Base-by-base conservation (phyloP, 148 eudicot species). In the Diospyros lotus region DNA sequence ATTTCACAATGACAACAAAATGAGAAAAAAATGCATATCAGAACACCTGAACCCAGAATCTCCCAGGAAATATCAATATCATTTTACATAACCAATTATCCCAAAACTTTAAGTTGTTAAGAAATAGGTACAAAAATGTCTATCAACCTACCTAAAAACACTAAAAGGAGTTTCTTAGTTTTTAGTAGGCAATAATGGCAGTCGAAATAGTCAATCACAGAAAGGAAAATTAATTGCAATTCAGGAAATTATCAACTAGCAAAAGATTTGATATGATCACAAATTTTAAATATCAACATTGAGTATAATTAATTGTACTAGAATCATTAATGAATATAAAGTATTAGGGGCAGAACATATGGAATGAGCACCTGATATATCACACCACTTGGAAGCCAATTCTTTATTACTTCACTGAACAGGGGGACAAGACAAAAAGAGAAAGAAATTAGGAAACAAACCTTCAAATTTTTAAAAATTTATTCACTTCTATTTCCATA, bases 381-480 rank as follows among this genome's bases (percentile, higher is more conserved):
- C 73, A 92, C 97, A 68, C 84, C 70, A 18, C 73, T 50, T 66
- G 98, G 97, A 73, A 92, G 96, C 78, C 75, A 77, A 60, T 83
- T 77, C 80, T 87, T 82, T 77, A 94, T 71, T 51, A 87, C 87
- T 79, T 90, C 88, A 80, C 98, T 94, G 87, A 85, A 86, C 55
- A 73, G 50, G 50, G 17, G 69, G 54, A 63, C 39, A 59, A 71
- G 56, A 43, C 10, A 17, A 54, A 0, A 9, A 0, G 28, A 28
- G 28, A 28, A 28, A 28, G 28, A 28, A 28, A 0, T 28, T 28
- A 28, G 28, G 28, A 28, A 28, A 28, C 28, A 28, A 28, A 28
- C 28, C 28, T 28, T 28, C 28, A 28, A 28, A 28, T 28, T 28
- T 28, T 28, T 28, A 28, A 28, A 28, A 28, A 28, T 0, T 28